Percentiles rank a stretch among this genome's conserved stretches.
Evolutionary conservation across 1,284 basidiomycete genomes (phyloP).

Genomic region (Trametes sp.): DNA sequence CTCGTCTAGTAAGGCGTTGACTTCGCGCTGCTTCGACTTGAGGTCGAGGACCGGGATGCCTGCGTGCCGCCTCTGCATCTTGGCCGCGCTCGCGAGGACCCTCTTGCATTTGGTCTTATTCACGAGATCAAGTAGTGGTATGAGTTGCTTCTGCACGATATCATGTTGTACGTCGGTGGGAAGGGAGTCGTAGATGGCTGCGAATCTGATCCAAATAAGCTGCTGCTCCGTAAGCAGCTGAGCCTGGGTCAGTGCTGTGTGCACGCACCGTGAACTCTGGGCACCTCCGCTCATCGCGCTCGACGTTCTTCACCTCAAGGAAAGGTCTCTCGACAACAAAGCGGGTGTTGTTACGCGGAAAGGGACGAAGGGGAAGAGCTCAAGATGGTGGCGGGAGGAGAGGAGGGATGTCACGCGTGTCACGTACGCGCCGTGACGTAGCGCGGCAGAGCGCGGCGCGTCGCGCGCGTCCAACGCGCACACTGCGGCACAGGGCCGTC

Average conservation of each 20-base stretch:
- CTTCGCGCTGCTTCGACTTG: constrained; percentile 58
- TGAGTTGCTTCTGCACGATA: constrained; percentile 40
- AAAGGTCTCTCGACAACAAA: background rate
- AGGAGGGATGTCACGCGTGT: constrained; percentile 17
- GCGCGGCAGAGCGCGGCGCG: constrained; percentile 19
- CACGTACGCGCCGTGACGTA: constrained; percentile 24
- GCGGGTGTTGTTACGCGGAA: background rate
- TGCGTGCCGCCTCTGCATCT: constrained; percentile 47
- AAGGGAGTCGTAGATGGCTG: constrained; percentile 38
- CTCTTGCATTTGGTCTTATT: constrained; percentile 29
- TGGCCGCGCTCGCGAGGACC: constrained; percentile 33
- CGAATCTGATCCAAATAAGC: constrained; percentile 31
- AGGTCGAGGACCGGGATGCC: constrained; percentile 58
- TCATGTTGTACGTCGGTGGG: constrained; percentile 38
- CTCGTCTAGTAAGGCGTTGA: constrained; percentile 57
- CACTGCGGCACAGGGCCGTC: no score
- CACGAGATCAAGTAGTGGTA: constrained; percentile 39
- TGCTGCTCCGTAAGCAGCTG: background rate
- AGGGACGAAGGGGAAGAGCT: background rate
- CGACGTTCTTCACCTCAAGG: background rate
- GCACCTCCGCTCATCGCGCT: constrained; percentile 17
- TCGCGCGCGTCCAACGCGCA: constrained; percentile 2
- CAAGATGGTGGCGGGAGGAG: constrained; percentile 3
- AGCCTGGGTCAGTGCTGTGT: background rate
- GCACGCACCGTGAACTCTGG: constrained; percentile 26